A percentile compares a stretch with the other conserved stretches of the same genome.
Evolutionary conservation across 2,329 filamentous ascomycete species (phyloP).

Genomic region (Rutstroemia sydowiana): DNA sequence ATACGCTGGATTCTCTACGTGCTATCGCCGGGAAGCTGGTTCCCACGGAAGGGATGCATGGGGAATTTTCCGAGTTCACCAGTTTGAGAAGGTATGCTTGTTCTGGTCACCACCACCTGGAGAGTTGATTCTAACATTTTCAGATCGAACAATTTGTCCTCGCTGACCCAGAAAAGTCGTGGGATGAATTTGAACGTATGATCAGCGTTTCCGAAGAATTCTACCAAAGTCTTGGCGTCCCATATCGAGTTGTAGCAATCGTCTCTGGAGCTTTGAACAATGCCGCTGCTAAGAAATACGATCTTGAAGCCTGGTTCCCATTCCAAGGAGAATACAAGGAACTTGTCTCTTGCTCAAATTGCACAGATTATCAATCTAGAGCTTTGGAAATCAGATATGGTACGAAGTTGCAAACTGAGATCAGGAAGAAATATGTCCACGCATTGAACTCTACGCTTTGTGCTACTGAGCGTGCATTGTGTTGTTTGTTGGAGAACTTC

Average conservation of each 20-base stretch:
- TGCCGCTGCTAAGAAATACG: slow-evolving; percentile 83
- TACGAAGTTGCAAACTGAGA: slow-evolving; percentile 75
- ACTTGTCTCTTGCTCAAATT: slow-evolving; percentile 95
- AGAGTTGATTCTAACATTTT: slow-evolving; percentile 28
- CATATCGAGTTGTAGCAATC: slow-evolving; percentile 88
- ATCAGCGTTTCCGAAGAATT: slow-evolving; percentile 87
- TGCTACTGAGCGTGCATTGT: slow-evolving; percentile 85
- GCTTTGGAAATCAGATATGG: slow-evolving; percentile 91
- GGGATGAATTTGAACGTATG: slow-evolving; percentile 92
- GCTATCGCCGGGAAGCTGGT: slow-evolving; percentile 92
- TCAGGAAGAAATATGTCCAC: slow-evolving; percentile 90
- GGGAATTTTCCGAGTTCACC: slow-evolving; percentile 97
- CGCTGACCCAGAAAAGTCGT: slow-evolving; percentile 82
- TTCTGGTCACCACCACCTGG: slow-evolving; percentile 11
- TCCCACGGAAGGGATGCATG: slow-evolving; percentile 89
- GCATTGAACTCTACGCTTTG: slow-evolving; percentile 84
- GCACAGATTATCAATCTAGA: slow-evolving; percentile 93
- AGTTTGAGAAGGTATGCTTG: slow-evolving; percentile 78
- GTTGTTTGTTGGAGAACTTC: slow-evolving; percentile 95
- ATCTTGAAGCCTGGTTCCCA: slow-evolving; percentile 94
- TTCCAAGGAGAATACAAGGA: slow-evolving; percentile 98
- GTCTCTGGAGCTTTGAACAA: slow-evolving; percentile 95
- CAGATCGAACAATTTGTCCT: slow-evolving; percentile 71
- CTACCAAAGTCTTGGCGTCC: slow-evolving; percentile 81
- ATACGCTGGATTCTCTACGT: slow-evolving; percentile 86